phyloP scores from a whole-genome alignment of 2,329 filamentous ascomycete species.

The Cryphonectria naterciae region DNA sequence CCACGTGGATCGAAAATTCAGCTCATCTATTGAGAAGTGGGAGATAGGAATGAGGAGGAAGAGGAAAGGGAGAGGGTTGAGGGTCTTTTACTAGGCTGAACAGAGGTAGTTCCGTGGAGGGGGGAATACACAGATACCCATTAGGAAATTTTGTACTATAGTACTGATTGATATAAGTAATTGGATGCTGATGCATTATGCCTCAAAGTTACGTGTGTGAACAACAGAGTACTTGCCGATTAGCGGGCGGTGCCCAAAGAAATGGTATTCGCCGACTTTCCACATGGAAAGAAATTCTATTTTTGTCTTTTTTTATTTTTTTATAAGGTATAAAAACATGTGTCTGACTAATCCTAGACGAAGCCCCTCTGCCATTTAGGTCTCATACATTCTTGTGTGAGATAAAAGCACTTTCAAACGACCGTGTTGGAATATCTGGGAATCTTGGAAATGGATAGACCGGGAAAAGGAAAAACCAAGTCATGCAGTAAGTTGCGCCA shows the following conservation, averaged over 20 bases:
- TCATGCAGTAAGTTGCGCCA: neutral
- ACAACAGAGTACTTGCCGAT: neutral
- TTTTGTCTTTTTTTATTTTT: neutral
- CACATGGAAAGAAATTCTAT: neutral
- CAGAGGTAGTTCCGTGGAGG: neutral
- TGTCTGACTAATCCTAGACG: neutral
- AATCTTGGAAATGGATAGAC: neutral
- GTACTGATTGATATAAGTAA: neutral
- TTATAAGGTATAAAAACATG: neutral
- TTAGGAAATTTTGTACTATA: neutral
- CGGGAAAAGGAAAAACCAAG: neutral
- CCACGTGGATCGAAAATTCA: conserved; percentile 20
- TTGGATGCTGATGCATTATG: neutral
- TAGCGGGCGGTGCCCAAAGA: neutral
- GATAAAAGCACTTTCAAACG: neutral
- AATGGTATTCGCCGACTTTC: neutral
- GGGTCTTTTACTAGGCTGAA: neutral
- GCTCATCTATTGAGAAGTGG: conserved; percentile 11
- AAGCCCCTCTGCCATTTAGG: neutral
- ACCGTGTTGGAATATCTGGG: neutral
- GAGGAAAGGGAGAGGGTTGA: neutral
- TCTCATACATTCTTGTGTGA: neutral
- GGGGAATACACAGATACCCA: conserved; percentile 3
- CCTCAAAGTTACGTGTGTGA: neutral
- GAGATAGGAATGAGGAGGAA: neutral